A percentile compares a stretch with the other conserved stretches of the same genome.
phyloP scores from a whole-genome alignment of 495 filamentous ascomycete genomes.

The Lophiotrema nucula region DNA sequence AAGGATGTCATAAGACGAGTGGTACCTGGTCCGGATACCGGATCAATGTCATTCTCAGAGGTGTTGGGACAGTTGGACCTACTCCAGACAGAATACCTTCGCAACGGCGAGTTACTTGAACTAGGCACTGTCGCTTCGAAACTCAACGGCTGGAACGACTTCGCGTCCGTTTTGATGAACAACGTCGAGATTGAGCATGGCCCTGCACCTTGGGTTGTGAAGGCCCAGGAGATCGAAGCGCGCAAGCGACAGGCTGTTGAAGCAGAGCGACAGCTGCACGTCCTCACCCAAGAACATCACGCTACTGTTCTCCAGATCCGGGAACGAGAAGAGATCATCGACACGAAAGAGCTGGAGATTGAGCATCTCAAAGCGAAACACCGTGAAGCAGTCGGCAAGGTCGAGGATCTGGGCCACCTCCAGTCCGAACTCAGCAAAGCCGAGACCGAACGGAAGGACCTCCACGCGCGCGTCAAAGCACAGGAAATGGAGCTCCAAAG shows the following conservation, averaged over 20 bases:
- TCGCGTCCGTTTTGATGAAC: conserved; percentile 71
- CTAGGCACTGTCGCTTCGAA: conserved; percentile 60
- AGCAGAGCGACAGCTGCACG: conserved; percentile 56
- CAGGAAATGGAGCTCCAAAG: conserved; percentile 1
- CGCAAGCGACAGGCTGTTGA: conserved; percentile 76
- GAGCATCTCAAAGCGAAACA: conserved; percentile 86
- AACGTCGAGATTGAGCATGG: conserved; percentile 81
- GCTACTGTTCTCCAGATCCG: conserved; percentile 64
- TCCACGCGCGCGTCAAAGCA: background rate
- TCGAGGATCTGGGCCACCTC: conserved; percentile 58
- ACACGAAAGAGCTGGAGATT: conserved; percentile 81
- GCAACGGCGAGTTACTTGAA: background rate
- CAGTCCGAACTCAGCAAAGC: conserved; percentile 5
- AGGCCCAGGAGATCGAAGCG: conserved; percentile 71
- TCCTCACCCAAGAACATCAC: conserved; percentile 66
- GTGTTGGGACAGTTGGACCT: background rate
- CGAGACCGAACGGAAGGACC: background rate
- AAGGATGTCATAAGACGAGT: background rate
- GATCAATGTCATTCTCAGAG: background rate
- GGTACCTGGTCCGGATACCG: background rate
- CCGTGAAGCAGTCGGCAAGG: conserved; percentile 63
- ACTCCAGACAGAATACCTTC: background rate
- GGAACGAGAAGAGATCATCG: conserved; percentile 63
- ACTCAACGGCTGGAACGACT: conserved; percentile 63
- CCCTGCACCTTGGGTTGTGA: conserved; percentile 78